phyloP scores from a whole-genome alignment of 768 basidiomycete species.

The Russula compacta region DNA sequence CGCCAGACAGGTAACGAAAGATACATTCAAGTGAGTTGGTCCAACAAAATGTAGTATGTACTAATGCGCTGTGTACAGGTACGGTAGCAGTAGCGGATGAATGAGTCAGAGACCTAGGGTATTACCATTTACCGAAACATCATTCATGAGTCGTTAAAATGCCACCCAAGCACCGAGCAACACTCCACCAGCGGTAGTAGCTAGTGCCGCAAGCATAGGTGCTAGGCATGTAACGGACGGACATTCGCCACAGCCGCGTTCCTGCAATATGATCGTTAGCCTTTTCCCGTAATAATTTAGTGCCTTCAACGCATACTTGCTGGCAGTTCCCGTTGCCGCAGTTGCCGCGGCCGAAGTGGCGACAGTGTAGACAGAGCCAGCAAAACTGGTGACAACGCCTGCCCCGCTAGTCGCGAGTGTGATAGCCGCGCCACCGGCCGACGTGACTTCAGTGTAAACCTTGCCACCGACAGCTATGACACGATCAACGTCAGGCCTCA shows the following conservation, averaged over 20 bases:
- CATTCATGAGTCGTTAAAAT: not conserved
- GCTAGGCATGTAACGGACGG: not conserved
- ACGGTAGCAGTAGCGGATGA: too few species aligned
- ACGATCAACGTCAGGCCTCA: not conserved
- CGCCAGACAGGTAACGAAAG: too few species aligned
- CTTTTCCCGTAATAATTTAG: not conserved
- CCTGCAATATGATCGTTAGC: not conserved
- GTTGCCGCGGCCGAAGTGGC: constrained; percentile 8
- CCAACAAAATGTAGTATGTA: too few species aligned
- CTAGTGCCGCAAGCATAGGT: constrained; percentile 12
- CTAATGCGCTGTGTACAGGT: too few species aligned
- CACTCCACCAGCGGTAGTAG: constrained; percentile 10
- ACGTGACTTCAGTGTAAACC: constrained; percentile 15
- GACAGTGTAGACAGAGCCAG: constrained; percentile 16
- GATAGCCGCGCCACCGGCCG: constrained; percentile 14
- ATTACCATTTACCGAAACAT: too few species aligned
- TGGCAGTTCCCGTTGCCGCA: not conserved
- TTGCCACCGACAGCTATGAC: constrained; percentile 10
- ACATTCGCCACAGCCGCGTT: constrained; percentile 2
- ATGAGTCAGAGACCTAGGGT: too few species aligned
- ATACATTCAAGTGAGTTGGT: too few species aligned
- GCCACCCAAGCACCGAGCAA: constrained; percentile 15
- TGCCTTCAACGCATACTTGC: not conserved
- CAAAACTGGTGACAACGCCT: constrained; percentile 16
- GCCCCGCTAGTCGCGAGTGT: constrained; percentile 16